A percentile compares a stretch with the other conserved stretches of the same genome.
Evolutionary conservation across 768 basidiomycete species (phyloP).

Genomic region (Boletus rufocinnamomeus): DNA sequence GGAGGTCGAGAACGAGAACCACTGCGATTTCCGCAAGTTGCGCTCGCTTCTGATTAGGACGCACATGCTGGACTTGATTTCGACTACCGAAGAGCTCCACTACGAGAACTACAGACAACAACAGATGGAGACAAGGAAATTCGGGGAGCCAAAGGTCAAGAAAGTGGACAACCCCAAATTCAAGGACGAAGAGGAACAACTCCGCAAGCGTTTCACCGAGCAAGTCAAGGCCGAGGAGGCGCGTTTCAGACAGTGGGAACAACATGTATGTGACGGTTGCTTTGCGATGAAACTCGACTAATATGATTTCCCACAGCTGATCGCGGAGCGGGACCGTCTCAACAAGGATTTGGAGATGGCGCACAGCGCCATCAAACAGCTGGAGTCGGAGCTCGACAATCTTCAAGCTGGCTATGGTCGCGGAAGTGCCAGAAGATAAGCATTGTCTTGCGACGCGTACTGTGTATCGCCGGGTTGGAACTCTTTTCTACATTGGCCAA

Average conservation of each 20-base stretch:
- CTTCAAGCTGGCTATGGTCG: slow-evolving; percentile 85
- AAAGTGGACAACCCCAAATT: slow-evolving; percentile 99
- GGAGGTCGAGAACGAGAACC: slow-evolving; percentile 99
- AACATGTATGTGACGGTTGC: slow-evolving; percentile 66
- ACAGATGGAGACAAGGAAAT: slow-evolving; percentile 99
- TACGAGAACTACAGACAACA: slow-evolving; percentile 98
- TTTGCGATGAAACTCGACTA: slow-evolving; percentile 10
- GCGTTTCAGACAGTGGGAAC: slow-evolving; percentile 98
- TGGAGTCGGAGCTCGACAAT: slow-evolving; percentile 89
- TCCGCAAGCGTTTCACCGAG: slow-evolving; percentile 97
- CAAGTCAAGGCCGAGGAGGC: slow-evolving; percentile 99
- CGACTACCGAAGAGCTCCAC: slow-evolving; percentile 92
- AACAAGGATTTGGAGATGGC: slow-evolving; percentile 98
- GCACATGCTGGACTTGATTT: slow-evolving; percentile 98
- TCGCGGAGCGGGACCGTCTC: slow-evolving; percentile 96
- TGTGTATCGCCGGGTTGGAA: slow-evolving; percentile 10
- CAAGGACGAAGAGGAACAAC: slow-evolving; percentile 97
- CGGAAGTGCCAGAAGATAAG: slow-evolving; percentile 44
- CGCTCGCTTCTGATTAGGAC: slow-evolving; percentile 94
- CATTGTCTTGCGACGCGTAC: background rate
- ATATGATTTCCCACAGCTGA: slow-evolving; percentile 61
- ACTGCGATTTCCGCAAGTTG: slow-evolving; percentile 99
- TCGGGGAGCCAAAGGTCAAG: slow-evolving; percentile 97
- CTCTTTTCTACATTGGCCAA: slow-evolving; percentile 8
- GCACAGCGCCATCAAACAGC: slow-evolving; percentile 86